Base-by-base conservation (phyloP, 805 yeast species). In the Candida sonorensis region DNA sequence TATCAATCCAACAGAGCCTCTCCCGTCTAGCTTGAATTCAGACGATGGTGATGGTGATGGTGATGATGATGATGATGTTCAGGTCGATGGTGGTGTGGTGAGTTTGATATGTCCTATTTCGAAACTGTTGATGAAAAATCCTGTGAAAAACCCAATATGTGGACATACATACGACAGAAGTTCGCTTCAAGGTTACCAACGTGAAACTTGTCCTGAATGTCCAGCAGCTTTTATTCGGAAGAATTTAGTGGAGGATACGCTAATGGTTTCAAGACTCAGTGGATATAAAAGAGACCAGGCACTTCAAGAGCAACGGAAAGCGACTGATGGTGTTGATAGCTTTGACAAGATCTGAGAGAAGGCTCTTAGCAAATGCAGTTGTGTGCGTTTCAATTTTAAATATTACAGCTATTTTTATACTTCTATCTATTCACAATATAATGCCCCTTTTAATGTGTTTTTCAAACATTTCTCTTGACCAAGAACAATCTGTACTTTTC, bases 91-190 rank as follows among this genome's bases (percentile, higher is more conserved):
- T 35, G 92, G 92, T 23, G 70, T 59, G 23, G 61, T 83, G n/a
- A 75, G 77, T 29, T 50, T 83, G 36, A 67, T 62, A 17, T 86
- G 88, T 50, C 90, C 90, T 0, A 62, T 82, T 10, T 72, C 87
- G 0, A 48, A 69, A 36, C 61, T 66, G 32, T 51, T 61, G 26
- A 79, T 72, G 51, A 60, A 53, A 15, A 57, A 56, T 3, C 92
- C 94, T 0, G 61, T 72, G 45, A 67, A 60, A n/a, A 72, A 80
- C 3, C 54, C 45, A 17, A 54, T 49, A 19, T 83, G 94, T 55
- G 61, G 63, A 0, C 94, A 83, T 55, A 71, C 73, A 0, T 81
- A 67, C 48, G 88, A 81, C 43, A 55, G 59, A 32, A 55, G 46
- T 3, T 65, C 72, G 14, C 59, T 81, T 2, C 29, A 41, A 9